Conservation (phyloP, 2,329 filamentous ascomycete genomes). For the Fusarium devonianum region DNA sequence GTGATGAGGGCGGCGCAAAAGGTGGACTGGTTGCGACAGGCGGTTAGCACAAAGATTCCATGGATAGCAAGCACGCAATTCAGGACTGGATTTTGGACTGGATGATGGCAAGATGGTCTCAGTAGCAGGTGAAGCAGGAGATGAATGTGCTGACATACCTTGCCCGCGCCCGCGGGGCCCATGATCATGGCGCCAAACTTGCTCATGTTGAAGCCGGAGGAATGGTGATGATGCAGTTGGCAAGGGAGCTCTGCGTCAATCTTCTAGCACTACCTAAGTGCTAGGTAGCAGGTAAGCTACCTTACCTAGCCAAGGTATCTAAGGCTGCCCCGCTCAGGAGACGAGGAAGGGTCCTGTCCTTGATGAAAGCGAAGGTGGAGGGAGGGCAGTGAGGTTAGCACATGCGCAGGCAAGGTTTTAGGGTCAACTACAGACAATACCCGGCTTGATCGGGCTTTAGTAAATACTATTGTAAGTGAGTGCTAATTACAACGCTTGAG, state of each 20-base stretch:
- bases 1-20: slow-evolving; percentile 95
- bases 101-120: slow-evolving; percentile 15
- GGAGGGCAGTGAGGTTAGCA: background rate
- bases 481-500: background rate
- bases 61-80: slow-evolving; percentile 32
- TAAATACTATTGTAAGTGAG: background rate
- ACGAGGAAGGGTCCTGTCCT: slow-evolving; percentile 4
- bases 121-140: background rate
- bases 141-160: slow-evolving; percentile 58
- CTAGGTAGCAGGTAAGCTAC: slow-evolving; percentile 14
- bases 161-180: slow-evolving; percentile 95
- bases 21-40: slow-evolving; percentile 68
- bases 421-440: background rate
- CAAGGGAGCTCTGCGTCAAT: slow-evolving; percentile 22
- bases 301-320: slow-evolving; percentile 1
- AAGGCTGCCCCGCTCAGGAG: slow-evolving; percentile 24
- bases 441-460: slow-evolving; percentile 9
- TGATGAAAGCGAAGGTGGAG: background rate
- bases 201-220: slow-evolving; percentile 68
- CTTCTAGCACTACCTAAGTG: too few relatives aligned
- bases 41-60: slow-evolving; percentile 10
- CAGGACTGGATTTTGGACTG: slow-evolving; percentile 14
- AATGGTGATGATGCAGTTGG: slow-evolving; percentile 14
- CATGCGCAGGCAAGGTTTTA: slow-evolving; percentile 3
- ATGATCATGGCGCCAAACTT: slow-evolving; percentile 96